Evolutionary conservation across 169 alveolate genomes (phyloP).

Genomic region (Plasmodium chabaudi): DNA sequence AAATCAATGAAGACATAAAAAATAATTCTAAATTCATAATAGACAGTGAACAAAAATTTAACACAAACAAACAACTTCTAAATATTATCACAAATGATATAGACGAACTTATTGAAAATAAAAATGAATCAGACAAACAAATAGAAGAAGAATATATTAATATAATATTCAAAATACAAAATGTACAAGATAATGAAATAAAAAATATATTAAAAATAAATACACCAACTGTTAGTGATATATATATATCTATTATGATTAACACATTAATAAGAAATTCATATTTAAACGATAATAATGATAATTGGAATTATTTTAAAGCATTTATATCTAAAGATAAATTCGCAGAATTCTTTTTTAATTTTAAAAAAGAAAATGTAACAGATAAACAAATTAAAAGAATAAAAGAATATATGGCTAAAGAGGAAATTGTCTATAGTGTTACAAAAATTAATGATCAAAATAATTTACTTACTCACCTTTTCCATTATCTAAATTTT

Average conservation of each 20-base stretch:
- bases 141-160: conserved; percentile 67
- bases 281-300: conserved; percentile 49
- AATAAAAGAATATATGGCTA: conserved; percentile 41
- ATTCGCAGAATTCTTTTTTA: conserved; percentile 51
- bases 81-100: conserved; percentile 38
- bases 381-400: conserved; percentile 63
- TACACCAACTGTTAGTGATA: conserved; percentile 28
- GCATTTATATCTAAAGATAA: conserved; percentile 54
- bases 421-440: conserved; percentile 23
- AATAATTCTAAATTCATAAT: conserved; percentile 13
- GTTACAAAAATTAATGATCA: conserved; percentile 15
- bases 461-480: conserved; percentile 54
- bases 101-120: conserved; percentile 66
- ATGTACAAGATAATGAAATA: conserved; percentile 64
- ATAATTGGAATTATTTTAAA: conserved; percentile 76
- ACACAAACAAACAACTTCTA: conserved; percentile 28
- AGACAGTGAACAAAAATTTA: conserved; percentile 31
- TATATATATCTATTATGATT: conserved; percentile 47
- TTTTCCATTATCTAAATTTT: conserved; percentile 33
- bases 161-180: conserved; percentile 67
- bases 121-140: conserved; percentile 63
- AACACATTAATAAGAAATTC: conserved; percentile 46
- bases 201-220: conserved; percentile 60
- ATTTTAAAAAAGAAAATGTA: conserved; percentile 68
- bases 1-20: conserved; percentile 24